A percentile compares a stretch with the other conserved stretches of the same genome.
Evolutionary conservation across 176 grass and related monocot genomes (phyloP).

Genomic region (Carex parvula): DNA sequence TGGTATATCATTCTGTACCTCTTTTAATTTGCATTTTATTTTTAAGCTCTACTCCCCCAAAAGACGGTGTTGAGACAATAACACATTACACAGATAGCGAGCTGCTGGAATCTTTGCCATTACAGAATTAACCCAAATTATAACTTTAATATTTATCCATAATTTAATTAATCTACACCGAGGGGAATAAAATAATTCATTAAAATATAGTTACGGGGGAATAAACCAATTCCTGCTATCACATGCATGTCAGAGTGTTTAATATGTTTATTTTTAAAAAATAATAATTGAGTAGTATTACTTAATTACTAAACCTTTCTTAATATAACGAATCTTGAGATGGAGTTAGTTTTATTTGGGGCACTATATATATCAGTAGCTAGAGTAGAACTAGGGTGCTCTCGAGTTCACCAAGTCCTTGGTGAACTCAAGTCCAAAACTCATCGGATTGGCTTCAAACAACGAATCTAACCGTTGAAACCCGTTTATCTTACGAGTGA

Average conservation of each 20-base stretch:
- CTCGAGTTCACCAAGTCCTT: too few species aligned
- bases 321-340: too few species aligned
- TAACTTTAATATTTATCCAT: not conserved
- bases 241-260: constrained; percentile 3
- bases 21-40: constrained; percentile 17
- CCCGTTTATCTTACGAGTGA: too few species aligned
- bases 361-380: too few species aligned
- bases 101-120: constrained; percentile 8
- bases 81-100: constrained; percentile 8
- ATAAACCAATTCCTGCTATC: constrained; percentile 1
- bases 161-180: not conserved
- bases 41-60: constrained; percentile 3
- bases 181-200: not conserved
- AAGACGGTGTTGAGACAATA: constrained; percentile 1
- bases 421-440: too few species aligned
- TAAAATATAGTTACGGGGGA: not conserved
- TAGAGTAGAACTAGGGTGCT: too few species aligned
- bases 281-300: too few species aligned
- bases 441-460: too few species aligned
- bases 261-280: not conserved
- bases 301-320: too few species aligned
- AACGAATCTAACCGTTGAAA: too few species aligned
- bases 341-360: too few species aligned
- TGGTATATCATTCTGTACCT: constrained; percentile 1
- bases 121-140: not conserved